Base-by-base conservation (phyloP, 495 filamentous ascomycete genomes). In the Lophiotrema nucula region DNA sequence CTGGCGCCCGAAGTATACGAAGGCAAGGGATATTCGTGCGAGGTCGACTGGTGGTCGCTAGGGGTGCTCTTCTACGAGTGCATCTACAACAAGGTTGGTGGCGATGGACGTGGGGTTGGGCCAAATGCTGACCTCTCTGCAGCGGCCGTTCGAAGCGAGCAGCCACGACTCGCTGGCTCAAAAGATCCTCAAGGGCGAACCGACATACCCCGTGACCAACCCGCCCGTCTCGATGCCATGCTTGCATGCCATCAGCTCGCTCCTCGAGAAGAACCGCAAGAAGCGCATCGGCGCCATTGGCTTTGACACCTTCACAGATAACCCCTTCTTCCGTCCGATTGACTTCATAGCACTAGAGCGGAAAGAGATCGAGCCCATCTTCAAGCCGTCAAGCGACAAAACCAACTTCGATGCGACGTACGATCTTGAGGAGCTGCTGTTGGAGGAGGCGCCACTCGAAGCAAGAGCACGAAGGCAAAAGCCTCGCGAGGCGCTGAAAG, bases 401-500 rank as follows among this genome's bases (percentile, higher is more conserved):
- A 96, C 95, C 4, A 98, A 98, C 71, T 98, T 98, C 60, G 93
- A 98, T 73, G 93, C 93, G 3, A 98, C 93, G 1, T 98, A 98
- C 68, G 93, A 98, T 73, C 72, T 98, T 50, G 93, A 98, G 69
- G 93, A 98, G 70, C 73, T 98, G 24, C 73, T 98, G 21, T 73
- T 98, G 44, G 95, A 98, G 73, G 93, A 98, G 70, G 95, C 93
- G 23, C 93, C 93, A 12, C 75, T 98, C 4, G 93, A 98, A 72
- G 93, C 95, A 27, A 78, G 93, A 59, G 89, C 93, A 38, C 83
- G 93, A 58, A 81, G 92, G 64, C 93, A 98, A 71, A 95, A 96
- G 70, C 93, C 93, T 0, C 81, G 93, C 49, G 92, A 95, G 56
- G 83, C 87, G 69, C 74, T 98, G 59, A 89, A 91, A 70, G 89